phyloP scores from a whole-genome alignment of 2,329 filamentous ascomycete genomes.

The Bisporella sp. region DNA sequence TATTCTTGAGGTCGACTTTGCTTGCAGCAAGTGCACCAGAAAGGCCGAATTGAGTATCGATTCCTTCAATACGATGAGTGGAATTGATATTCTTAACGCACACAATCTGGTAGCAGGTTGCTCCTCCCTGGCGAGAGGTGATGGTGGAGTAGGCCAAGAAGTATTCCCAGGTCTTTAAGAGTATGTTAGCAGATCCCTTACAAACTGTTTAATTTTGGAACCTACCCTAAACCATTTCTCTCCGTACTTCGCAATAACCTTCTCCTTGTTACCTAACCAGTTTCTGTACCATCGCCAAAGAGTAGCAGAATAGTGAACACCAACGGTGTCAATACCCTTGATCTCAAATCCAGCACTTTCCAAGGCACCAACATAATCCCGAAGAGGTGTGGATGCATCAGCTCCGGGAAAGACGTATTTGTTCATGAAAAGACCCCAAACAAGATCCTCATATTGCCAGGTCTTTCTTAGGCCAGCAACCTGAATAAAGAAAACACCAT shows the following conservation, averaged over 20 bases:
- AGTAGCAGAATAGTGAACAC: constrained; percentile 94
- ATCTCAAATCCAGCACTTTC: constrained; percentile 86
- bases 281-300: constrained; percentile 98
- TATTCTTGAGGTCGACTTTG: constrained; percentile 17
- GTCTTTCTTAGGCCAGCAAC: constrained; percentile 87
- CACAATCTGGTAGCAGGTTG: constrained; percentile 73
- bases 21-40: constrained; percentile 47
- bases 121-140: constrained; percentile 65
- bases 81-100: constrained; percentile 80
- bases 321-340: constrained; percentile 87
- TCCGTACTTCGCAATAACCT: constrained; percentile 92
- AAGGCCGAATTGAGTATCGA: constrained; percentile 59
- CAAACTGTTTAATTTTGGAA: constrained; percentile 15
- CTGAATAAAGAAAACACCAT: constrained; percentile 93
- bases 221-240: constrained; percentile 89
- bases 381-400: constrained; percentile 88
- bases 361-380: constrained; percentile 76
- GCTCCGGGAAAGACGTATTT: constrained; percentile 98
- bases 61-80: constrained; percentile 68
- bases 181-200: constrained; percentile 7
- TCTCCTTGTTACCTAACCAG: constrained; percentile 90
- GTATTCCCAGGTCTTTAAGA: constrained; percentile 67
- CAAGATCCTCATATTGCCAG: constrained; percentile 97
- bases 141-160: constrained; percentile 75
- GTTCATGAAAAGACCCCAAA: constrained; percentile 99